phyloP scores from a whole-genome alignment of 495 filamentous ascomycete genomes.

The Aspergillus bridgeri region DNA sequence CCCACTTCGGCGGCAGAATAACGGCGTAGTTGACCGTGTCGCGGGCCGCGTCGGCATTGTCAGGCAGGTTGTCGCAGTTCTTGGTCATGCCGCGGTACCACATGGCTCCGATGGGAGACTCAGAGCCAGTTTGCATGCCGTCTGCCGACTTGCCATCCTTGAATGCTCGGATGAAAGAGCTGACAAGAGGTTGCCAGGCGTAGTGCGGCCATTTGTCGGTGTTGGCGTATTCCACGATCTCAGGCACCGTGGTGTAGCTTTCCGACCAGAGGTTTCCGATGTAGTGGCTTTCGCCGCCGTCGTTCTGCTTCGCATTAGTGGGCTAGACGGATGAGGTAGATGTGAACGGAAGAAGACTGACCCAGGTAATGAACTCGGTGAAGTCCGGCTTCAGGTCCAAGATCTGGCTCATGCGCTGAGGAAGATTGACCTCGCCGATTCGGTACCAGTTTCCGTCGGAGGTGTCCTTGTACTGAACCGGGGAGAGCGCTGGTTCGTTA shows the following conservation, averaged over 20 bases:
- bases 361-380: conserved; percentile 31
- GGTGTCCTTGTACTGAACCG: conserved; percentile 43
- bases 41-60: neutral
- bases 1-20: neutral
- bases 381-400: conserved; percentile 23
- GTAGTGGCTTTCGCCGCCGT: conserved; percentile 47
- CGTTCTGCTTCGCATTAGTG: conserved; percentile 14
- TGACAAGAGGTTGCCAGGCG: conserved; percentile 30
- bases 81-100: conserved; percentile 10
- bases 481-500: conserved; percentile 20
- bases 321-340: neutral
- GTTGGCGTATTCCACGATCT: conserved; percentile 21
- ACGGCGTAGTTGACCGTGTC: conserved; percentile 1
- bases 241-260: neutral
- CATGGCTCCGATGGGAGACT: conserved; percentile 19
- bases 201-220: conserved; percentile 21
- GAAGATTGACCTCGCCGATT: conserved; percentile 37
- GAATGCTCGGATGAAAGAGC: conserved; percentile 33
- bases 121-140: conserved; percentile 5
- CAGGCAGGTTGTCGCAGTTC: neutral
- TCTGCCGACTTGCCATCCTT: conserved; percentile 22
- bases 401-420: conserved; percentile 26
- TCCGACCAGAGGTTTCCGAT: conserved; percentile 37
- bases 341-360: neutral
- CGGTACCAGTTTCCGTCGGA: conserved; percentile 38